These are phyloP conservation scores for Madurella fahalii DNA, from an alignment of 2,329 filamentous ascomycete species.

Conservation along the genomic window DNA sequence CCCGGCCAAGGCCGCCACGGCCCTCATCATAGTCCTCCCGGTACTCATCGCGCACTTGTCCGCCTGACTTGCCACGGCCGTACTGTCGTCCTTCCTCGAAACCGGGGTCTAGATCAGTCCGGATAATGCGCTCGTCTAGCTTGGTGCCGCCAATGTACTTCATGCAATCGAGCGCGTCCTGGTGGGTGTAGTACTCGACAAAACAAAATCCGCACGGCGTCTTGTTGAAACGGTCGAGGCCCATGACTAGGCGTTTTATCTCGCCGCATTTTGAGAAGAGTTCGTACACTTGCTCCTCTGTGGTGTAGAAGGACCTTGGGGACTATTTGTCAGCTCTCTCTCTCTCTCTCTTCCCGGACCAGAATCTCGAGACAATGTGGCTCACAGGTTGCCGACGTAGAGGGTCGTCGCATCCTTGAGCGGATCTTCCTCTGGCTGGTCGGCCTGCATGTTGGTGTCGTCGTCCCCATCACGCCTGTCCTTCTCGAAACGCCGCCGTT, in stretches of 20 bases:
- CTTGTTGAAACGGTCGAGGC: conserved; percentile 92
- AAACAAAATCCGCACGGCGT: conserved; percentile 99
- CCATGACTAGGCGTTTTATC: conserved; percentile 98
- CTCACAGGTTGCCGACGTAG: conserved; percentile 93
- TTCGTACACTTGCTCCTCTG: conserved; percentile 97
- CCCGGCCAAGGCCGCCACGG: conserved; percentile 81
- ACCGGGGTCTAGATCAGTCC: conserved; percentile 91
- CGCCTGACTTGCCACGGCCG: conserved; percentile 89
- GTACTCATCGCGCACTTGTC: conserved; percentile 96
- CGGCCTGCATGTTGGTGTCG: conserved; percentile 42
- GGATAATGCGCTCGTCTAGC: conserved; percentile 92
- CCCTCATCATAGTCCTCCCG: conserved; percentile 95
- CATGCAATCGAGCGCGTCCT: conserved; percentile 95
- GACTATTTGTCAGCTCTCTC: conserved; percentile 7
- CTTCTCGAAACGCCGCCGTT: conserved; percentile 60
- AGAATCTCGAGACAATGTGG: conserved; percentile 12
- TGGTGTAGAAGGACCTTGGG: conserved; percentile 87
- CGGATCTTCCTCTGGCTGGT: conserved; percentile 67
- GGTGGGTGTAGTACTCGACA: conserved; percentile 97
- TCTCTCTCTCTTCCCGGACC: not conserved
- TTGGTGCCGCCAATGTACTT: conserved; percentile 99
- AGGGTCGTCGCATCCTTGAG: conserved; percentile 86
- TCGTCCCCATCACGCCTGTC: conserved; percentile 56
- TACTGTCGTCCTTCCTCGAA: conserved; percentile 97
- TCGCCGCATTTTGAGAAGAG: conserved; percentile 94